Evolutionary conservation across 1,284 basidiomycete genomes (phyloP).

Genomic region (Cutaneotrichosporon sp.): DNA sequence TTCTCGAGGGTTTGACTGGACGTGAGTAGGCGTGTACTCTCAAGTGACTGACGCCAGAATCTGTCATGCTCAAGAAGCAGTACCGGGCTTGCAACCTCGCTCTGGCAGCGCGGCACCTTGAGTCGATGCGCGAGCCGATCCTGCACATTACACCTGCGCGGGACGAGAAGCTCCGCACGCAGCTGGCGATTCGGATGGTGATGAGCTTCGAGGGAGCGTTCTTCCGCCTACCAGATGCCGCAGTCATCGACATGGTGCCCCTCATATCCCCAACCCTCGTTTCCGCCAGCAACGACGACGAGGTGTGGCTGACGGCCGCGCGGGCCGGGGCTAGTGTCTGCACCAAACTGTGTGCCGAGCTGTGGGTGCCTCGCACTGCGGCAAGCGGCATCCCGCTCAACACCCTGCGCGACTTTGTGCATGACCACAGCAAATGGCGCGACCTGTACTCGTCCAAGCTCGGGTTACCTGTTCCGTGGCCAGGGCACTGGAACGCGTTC

Average conservation of each 20-base stretch:
- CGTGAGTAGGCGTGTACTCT: slow-evolving; percentile 33
- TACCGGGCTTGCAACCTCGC: slow-evolving; percentile 32
- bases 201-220: slow-evolving; percentile 61
- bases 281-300: slow-evolving; percentile 8
- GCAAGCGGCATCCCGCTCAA: slow-evolving; percentile 72
- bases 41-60: slow-evolving; percentile 10
- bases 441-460: slow-evolving; percentile 71
- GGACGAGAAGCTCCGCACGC: slow-evolving; percentile 28
- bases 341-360: slow-evolving; percentile 69
- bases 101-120: slow-evolving; percentile 30
- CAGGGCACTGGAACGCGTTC: slow-evolving; percentile 83
- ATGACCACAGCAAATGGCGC: slow-evolving; percentile 69
- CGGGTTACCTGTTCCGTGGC: slow-evolving; percentile 79
- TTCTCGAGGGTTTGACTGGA: slow-evolving; percentile 41
- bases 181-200: slow-evolving; percentile 58
- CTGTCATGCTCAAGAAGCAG: slow-evolving; percentile 16
- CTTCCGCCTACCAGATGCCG: slow-evolving; percentile 57
- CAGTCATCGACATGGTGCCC: slow-evolving; percentile 1
- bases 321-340: slow-evolving; percentile 75
- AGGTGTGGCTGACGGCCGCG: slow-evolving; percentile 59
- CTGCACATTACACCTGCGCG: slow-evolving; percentile 13
- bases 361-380: slow-evolving; percentile 74
- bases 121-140: slow-evolving; percentile 9
- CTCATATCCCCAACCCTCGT: not conserved
- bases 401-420: slow-evolving; percentile 61